A percentile compares a stretch with the other conserved stretches of the same genome.
phyloP scores from a whole-genome alignment of 73 alveolate species.

The Paramecium tetraurelia region DNA sequence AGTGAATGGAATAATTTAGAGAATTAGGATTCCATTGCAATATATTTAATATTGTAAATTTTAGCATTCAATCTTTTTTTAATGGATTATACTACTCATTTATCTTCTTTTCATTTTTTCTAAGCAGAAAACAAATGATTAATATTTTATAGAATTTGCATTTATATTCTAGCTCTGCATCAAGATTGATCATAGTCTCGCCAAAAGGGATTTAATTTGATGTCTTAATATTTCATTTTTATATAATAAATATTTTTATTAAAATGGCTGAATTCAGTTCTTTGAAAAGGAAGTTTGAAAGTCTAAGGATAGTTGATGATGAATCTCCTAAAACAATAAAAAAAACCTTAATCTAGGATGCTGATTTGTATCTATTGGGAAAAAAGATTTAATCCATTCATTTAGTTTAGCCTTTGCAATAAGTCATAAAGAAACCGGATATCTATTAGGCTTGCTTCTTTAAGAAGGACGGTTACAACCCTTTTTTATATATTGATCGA shows the following conservation, averaged over 20 bases:
- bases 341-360: background rate
- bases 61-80: too few species aligned
- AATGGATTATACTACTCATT: too few species aligned
- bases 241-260: background rate
- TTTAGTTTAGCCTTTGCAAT: background rate
- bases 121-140: too few species aligned
- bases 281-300: constrained; percentile 17
- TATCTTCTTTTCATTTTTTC: too few species aligned
- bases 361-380: background rate
- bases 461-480: background rate
- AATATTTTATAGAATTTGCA: too few species aligned
- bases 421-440: background rate
- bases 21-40: too few species aligned
- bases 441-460: background rate
- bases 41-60: too few species aligned
- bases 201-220: background rate
- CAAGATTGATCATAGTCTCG: background rate
- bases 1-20: too few species aligned
- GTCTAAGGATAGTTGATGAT: background rate
- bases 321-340: background rate
- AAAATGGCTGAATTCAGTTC: background rate
- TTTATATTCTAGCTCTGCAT: too few species aligned
- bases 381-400: background rate
- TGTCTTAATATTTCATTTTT: background rate
- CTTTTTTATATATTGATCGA: background rate